Evolutionary conservation across 2,329 filamentous ascomycete species (phyloP), one percentile per base, ranked within the genome.

Genomic region (Colletotrichum lini): DNA sequence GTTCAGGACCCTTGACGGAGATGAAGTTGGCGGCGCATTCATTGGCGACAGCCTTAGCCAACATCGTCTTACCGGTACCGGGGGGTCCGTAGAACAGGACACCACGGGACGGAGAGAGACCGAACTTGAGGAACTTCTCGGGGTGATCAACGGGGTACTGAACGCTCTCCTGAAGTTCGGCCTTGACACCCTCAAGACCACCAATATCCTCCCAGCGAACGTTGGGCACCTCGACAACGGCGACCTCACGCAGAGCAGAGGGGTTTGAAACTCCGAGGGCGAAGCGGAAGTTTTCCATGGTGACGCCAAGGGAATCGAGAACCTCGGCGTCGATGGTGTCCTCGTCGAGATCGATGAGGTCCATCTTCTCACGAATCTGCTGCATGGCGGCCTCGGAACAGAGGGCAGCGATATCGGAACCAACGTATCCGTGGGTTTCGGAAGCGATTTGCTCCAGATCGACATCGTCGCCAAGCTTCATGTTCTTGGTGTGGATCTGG

Each of bases 331-430:
- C 96, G 74, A 99, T 99, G 73, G 96, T 99, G 80, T 99, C 96
- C 86, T 99, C 96, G 75, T 99, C 96, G 44, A 99, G 90, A 84
- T 99, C 96, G 77, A 99, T 99, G 75, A 99, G 90, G 81, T 99
- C 96, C 96, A 99, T 99, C 93, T 99, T 99, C 86, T 99, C 96
- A 86, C 96, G 96, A 84, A 99, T 99, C 86, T 99, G 96, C 84
- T 99, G 96, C 96, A 99, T 99, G 74, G 96, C 96, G 81, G 96
- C 96, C 85, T 99, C 96, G 8, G 96, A 99, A 87, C 96, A 99
- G 72, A 99, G 94, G 40, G 96, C 97, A 71, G 96, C 96, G 82
- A 99, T 88, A 92, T 99, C 96, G 42, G 96, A 98, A 87, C 96
- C 96, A 76, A 99, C 96, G 79, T 98, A 99, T 86, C 96, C 96